Conservation (phyloP, 805 yeast genomes). For the Starmerella gropengiesseri region DNA sequence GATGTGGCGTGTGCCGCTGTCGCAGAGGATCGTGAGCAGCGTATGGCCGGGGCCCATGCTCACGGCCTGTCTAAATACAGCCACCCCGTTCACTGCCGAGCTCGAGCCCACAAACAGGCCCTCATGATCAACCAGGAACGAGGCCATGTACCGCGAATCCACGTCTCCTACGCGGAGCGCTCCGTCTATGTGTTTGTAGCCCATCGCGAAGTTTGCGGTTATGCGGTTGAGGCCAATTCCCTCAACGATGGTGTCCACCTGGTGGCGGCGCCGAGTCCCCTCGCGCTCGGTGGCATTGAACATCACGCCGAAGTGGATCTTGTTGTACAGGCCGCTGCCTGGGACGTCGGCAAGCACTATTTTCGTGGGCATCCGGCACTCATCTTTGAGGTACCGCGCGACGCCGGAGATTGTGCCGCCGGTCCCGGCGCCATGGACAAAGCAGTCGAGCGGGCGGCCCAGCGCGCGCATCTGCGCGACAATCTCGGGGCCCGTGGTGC, state of each 20-base stretch:
- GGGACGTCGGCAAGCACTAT: slow-evolving; percentile 87
- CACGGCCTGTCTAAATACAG: slow-evolving; percentile 56
- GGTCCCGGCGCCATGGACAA: slow-evolving; percentile 89
- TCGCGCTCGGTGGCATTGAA: slow-evolving; percentile 79
- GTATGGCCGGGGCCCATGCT: slow-evolving; percentile 47
- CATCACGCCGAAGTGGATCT: slow-evolving; percentile 87
- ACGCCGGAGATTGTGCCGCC: slow-evolving; percentile 97
- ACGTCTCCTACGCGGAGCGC: slow-evolving; percentile 68
- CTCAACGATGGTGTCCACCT: slow-evolving; percentile 88
- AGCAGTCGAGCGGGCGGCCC: slow-evolving; percentile 56
- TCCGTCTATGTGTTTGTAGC: slow-evolving; percentile 60
- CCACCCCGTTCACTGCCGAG: slow-evolving; percentile 89
- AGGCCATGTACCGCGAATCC: slow-evolving; percentile 83
- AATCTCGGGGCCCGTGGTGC: slow-evolving; percentile 89
- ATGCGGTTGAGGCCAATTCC: slow-evolving; percentile 87
- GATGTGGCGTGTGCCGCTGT: slow-evolving; percentile 80
- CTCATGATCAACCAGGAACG: slow-evolving; percentile 64
- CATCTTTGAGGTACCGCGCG: slow-evolving; percentile 53
- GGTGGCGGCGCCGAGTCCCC: slow-evolving; percentile 90
- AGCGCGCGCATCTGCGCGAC: slow-evolving; percentile 53
- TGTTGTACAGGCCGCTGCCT: slow-evolving; percentile 81
- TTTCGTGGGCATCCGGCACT: slow-evolving; percentile 33
- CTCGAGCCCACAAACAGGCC: slow-evolving; percentile 89
- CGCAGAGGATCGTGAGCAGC: slow-evolving; percentile 82
- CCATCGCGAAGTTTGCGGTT: slow-evolving; percentile 68